These are phyloP conservation scores for Magnaporthiopsis incrustans DNA, from an alignment of 2,329 filamentous ascomycete genomes.

Conservation along the genomic window DNA sequence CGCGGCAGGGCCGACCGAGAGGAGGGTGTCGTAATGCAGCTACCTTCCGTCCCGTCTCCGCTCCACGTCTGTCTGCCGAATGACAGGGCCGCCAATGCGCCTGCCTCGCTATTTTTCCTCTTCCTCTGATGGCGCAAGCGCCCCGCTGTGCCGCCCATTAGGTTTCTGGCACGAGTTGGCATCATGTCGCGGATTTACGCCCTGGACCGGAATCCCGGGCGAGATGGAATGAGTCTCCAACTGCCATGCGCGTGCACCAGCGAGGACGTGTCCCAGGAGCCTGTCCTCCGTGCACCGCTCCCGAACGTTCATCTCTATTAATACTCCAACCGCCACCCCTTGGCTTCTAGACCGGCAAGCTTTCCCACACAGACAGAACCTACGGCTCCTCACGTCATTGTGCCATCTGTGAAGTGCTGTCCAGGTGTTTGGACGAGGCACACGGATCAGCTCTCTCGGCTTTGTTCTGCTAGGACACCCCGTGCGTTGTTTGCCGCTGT, in stretches of 20 bases:
- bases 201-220: neutral
- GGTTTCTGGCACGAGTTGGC: neutral
- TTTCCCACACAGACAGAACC: neutral
- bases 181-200: neutral
- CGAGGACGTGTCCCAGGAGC: neutral
- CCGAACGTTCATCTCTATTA: neutral
- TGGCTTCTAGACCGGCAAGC: neutral
- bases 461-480: neutral
- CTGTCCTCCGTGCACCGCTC: too few species aligned
- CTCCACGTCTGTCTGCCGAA: neutral
- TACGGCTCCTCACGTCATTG: neutral
- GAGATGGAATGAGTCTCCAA: neutral
- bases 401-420: neutral
- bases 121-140: too few species aligned
- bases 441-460: neutral
- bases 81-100: neutral
- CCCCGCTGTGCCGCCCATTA: too few species aligned
- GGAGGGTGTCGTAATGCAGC: neutral
- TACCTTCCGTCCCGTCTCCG: neutral
- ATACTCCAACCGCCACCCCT: neutral
- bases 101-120: too few species aligned
- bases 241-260: too few species aligned
- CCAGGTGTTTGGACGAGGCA: neutral
- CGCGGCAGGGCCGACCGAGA: too few species aligned
- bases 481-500: neutral